Base-by-base conservation (phyloP, 805 yeast species). In the Kodamaea kaohsiungensis region DNA sequence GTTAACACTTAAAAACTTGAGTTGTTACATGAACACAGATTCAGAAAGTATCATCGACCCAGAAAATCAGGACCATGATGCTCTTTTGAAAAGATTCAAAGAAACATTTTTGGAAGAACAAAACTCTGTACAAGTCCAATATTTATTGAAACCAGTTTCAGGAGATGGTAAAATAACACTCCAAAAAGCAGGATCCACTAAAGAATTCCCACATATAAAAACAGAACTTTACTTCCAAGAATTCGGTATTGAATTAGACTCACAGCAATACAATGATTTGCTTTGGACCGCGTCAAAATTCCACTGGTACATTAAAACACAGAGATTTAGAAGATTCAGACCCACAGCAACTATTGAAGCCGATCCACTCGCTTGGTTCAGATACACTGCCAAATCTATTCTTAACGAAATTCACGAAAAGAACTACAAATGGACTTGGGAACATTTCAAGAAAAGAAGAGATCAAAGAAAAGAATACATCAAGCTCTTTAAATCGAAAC, bases 361-460 rank as follows among this genome's bases (percentile, higher is more conserved):
- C 42, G 81, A 85, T 58, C 96, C 98, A 0, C 73, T 68, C 48
- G 85, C 80, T 39, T 95, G 99, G 99, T 83, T 95, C 62, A 68
- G 74, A 56, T 95, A 89, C 67, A 88, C 95, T 6, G 93, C 89
- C 0, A 70, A 79, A n/a, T 85, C 89, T 17, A 89, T 95, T 2
- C 70, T 83, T 45, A 77, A 84, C 54, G 97, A 91, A 65, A 86
- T 95, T 40, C 96, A 89, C 62, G 95, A 90, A 55, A 83, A 80
- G 62, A 84, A 89, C 65, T 81, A 85, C 61, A 83, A 82, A 62
- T 89, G 97, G 96, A 85, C 91, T 37, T 96, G 99, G 99, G 95
- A 81, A 2, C 82, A 82, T 63, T 83, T 93, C 60, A 81, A 82
- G 48, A 78, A 77, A 48, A 79, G 96, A 63, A 75, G 96, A 58